Evolutionary conservation across 768 basidiomycete genomes (phyloP).

Genomic region (Daedalea quercina): DNA sequence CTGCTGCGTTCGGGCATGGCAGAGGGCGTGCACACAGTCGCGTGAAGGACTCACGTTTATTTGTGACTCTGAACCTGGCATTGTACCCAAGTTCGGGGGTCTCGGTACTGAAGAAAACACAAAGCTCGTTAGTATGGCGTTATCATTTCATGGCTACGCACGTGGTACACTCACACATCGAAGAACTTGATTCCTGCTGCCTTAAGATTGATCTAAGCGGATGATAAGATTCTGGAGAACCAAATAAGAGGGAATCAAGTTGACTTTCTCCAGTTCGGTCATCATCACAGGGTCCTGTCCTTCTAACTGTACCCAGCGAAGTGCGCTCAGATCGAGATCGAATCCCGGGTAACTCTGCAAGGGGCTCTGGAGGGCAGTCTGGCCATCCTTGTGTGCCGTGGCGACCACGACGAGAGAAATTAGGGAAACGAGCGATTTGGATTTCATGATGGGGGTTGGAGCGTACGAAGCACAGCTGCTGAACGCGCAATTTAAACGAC

Average conservation of each 20-base stretch:
- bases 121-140: slow-evolving; percentile 4
- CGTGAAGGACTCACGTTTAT: slow-evolving; percentile 29
- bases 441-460: slow-evolving; percentile 37
- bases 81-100: slow-evolving; percentile 51
- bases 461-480: not conserved
- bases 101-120: slow-evolving; percentile 54
- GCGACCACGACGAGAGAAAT: slow-evolving; percentile 38
- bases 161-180: slow-evolving; percentile 52
- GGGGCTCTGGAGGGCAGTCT: slow-evolving; percentile 31
- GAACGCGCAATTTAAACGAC: not conserved
- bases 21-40: slow-evolving; percentile 9
- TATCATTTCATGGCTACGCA: not conserved
- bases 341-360: slow-evolving; percentile 47
- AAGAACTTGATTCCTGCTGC: slow-evolving; percentile 77
- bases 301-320: slow-evolving; percentile 71
- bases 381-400: slow-evolving; percentile 21
- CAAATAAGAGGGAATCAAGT: not conserved
- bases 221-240: not conserved
- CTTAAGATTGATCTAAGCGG: slow-evolving; percentile 64
- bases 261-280: slow-evolving; percentile 83
- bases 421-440: slow-evolving; percentile 35
- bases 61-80: slow-evolving; percentile 29
- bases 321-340: slow-evolving; percentile 63
- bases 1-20: slow-evolving; percentile 28
- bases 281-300: slow-evolving; percentile 67